Evolutionary conservation across 495 filamentous ascomycete species (phyloP), one percentile per base, ranked within the genome.

Genomic region (Podospora bellae-mahoneyi): DNA sequence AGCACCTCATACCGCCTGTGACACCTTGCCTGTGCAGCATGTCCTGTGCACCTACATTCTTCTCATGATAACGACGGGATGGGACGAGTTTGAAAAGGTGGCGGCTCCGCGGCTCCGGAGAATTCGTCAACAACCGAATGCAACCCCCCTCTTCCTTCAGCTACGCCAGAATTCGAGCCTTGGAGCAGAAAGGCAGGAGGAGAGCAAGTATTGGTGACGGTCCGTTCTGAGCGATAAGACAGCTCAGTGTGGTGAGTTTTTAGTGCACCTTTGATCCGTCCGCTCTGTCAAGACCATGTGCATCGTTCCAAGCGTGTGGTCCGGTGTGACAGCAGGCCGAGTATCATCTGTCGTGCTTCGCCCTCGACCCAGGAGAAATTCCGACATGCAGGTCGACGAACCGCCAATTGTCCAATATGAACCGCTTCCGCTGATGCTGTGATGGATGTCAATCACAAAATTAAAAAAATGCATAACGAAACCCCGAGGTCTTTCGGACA

Each of bases 101-200:
- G 30, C 26, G 60, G 27, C 30, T 62, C 30, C 23, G 60, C 30
- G 27, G 27, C 23, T 30, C 23, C 60, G 23, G 60, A 62, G 30
- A 62, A 62, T 16, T n/a, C 7, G 32, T 44, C 61, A 63, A 19
- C 15, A 63, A 63, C 61, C 61, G 61, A 63, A 63, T 63, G 34
- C 32, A 63, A 63, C 61, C 61, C 18, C n/a, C 20, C 16, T 18
- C 9, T 39, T 48, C 23, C 19, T 63, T 63, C 61, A 63, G 61
- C 61, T 63, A 44, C 19, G 20, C 61, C 4, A 32, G 61, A 1
- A 58, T 58, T 6, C 15, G n/a, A 20, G n/a, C 15, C 55, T 58
- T 58, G n/a, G 55, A 58, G 4, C 55, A 58, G 55, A 26, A 58
- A 20, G 23, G 55, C 55, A 58, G 23, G 23, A 58, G 55, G 13